These are phyloP conservation scores for Trametes coccinea DNA, from an alignment of 768 basidiomycete genomes.

Conservation along the genomic window DNA sequence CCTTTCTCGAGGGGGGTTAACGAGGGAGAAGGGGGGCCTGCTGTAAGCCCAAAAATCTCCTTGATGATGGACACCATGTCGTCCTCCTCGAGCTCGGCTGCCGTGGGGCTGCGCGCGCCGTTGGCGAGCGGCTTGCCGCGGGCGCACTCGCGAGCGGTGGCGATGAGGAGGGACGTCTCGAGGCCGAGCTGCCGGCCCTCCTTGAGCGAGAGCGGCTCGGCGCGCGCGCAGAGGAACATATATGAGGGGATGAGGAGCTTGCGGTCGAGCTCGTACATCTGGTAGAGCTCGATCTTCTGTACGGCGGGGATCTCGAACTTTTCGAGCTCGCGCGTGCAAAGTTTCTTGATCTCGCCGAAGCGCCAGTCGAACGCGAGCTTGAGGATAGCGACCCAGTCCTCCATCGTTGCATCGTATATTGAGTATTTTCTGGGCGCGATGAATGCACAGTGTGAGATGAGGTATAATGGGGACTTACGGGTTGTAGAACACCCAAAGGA, in stretches of 20 bases:
- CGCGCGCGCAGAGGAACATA: slow-evolving; percentile 49
- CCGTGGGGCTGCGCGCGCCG: slow-evolving; percentile 32
- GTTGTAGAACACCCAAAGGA: slow-evolving; percentile 38
- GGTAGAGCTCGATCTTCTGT: slow-evolving; percentile 59
- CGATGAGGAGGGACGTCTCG: slow-evolving; percentile 54
- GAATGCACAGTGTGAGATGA: too few species aligned
- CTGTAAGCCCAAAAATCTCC: slow-evolving; percentile 35
- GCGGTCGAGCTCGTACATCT: slow-evolving; percentile 48
- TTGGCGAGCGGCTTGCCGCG: slow-evolving; percentile 36
- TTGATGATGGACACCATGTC: slow-evolving; percentile 32
- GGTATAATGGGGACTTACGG: slow-evolving; percentile 25
- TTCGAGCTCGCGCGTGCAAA: slow-evolving; percentile 56
- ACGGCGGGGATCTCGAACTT: slow-evolving; percentile 45
- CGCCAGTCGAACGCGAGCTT: slow-evolving; percentile 54
- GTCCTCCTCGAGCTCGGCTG: slow-evolving; percentile 30
- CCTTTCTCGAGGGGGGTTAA: slow-evolving; percentile 23
- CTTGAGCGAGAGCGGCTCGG: slow-evolving; percentile 48
- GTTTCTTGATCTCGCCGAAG: slow-evolving; percentile 51
- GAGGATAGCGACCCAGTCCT: slow-evolving; percentile 58
- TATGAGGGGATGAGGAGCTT: slow-evolving; percentile 54
- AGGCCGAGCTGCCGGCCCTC: slow-evolving; percentile 61
- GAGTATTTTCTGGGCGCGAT: slow-evolving; percentile 50
- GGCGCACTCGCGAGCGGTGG: slow-evolving; percentile 50
- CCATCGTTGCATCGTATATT: slow-evolving; percentile 48
- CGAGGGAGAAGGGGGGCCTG: slow-evolving; percentile 26